Conservation (phyloP, 352 stramenopile species). For the Phytopythium ostracodes region DNA sequence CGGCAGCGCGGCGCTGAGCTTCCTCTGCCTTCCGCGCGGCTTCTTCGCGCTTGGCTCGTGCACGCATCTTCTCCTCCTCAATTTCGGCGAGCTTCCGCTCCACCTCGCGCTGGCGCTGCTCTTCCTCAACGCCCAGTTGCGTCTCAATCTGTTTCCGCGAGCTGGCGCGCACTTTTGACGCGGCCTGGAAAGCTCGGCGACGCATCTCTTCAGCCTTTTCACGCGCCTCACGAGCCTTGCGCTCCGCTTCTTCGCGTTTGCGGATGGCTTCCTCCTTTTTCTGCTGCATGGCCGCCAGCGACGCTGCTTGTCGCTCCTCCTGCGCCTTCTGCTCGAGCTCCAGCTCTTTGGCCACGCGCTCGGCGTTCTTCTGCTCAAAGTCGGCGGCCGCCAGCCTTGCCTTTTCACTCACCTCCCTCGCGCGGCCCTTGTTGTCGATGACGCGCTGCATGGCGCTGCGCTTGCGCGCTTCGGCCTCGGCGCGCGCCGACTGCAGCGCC, state of each 20-base stretch:
- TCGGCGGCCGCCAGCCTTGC: slow-evolving; percentile 52
- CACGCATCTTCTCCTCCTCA: slow-evolving; percentile 40
- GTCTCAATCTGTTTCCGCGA: slow-evolving; percentile 67
- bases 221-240: slow-evolving; percentile 46
- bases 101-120: slow-evolving; percentile 32
- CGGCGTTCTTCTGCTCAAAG: slow-evolving; percentile 53
- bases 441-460: slow-evolving; percentile 68
- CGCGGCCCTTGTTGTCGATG: slow-evolving; percentile 63
- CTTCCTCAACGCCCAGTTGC: slow-evolving; percentile 57
- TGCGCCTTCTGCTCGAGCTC: slow-evolving; percentile 41
- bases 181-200: slow-evolving; percentile 54
- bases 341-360: slow-evolving; percentile 49
- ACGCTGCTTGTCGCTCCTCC: slow-evolving; percentile 33
- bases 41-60: slow-evolving; percentile 36
- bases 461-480: slow-evolving; percentile 54
- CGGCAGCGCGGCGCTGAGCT: slow-evolving; percentile 49
- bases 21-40: slow-evolving; percentile 47
- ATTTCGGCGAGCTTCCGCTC: slow-evolving; percentile 45
- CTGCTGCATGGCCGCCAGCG: slow-evolving; percentile 45
- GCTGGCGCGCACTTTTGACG: slow-evolving; percentile 56
- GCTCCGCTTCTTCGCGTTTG: slow-evolving; percentile 67
- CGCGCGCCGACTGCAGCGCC: slow-evolving; percentile 35
- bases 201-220: slow-evolving; percentile 65
- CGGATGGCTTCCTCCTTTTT: slow-evolving; percentile 58
- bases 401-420: slow-evolving; percentile 57